Conservation (phyloP, 2,329 filamentous ascomycete genomes). For the Neofusicoccum umdonicola region DNA sequence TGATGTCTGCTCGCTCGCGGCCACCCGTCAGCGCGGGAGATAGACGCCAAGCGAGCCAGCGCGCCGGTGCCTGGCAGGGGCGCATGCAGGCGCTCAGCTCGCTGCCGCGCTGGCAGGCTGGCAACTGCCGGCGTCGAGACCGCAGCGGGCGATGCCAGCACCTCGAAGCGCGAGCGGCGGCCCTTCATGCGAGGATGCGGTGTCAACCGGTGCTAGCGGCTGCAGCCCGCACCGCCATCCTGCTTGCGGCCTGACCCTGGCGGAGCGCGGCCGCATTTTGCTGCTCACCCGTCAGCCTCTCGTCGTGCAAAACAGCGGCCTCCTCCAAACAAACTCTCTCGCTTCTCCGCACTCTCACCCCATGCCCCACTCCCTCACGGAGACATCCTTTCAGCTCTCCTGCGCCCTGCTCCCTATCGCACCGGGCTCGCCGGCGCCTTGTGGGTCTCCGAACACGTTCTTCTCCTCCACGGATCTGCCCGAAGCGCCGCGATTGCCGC, state of each 20-base stretch:
- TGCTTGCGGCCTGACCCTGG: not conserved
- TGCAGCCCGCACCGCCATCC: not conserved
- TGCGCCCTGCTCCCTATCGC: not conserved
- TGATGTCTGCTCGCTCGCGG: not conserved
- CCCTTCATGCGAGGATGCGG: not conserved
- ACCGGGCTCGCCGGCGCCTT: not conserved
- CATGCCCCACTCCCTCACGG: not conserved
- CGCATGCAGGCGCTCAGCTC: not conserved
- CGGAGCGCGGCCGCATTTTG: not conserved
- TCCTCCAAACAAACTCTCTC: not conserved
- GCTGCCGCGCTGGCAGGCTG: not conserved
- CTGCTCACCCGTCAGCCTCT: not conserved
- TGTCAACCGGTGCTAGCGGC: not conserved
- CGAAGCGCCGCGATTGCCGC: not conserved
- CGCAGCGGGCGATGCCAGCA: not conserved
- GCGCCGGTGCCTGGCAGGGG: slow-evolving; percentile 1
- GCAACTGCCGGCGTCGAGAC: not conserved
- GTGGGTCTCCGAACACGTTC: not conserved
- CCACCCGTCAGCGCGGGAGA: not conserved
- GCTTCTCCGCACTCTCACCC: not conserved
- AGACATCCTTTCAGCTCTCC: not conserved
- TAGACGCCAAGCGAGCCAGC: not conserved
- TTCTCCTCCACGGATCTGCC: not conserved
- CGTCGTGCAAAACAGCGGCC: not conserved
- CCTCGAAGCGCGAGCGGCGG: not conserved